A percentile compares a stretch with the other conserved stretches of the same genome.
These are phyloP conservation scores for Fusarium staphyleae DNA, from an alignment of 2,329 filamentous ascomycete genomes.

Conservation along the genomic window DNA sequence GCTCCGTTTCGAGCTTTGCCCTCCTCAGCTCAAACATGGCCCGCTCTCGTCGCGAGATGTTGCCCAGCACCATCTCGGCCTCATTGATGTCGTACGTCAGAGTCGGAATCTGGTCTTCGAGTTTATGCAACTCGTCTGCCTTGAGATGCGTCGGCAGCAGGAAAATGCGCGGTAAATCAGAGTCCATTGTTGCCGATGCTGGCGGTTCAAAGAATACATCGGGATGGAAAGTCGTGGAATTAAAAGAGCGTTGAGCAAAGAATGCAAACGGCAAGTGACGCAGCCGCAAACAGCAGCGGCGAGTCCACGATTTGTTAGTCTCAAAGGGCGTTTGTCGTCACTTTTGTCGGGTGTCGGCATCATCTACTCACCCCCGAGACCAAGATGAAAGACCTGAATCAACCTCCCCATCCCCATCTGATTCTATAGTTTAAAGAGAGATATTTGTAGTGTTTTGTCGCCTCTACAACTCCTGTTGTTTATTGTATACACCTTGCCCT, in stretches of 20 bases:
- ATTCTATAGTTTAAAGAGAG: no score
- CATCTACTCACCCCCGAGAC: no score
- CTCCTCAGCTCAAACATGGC: slow-evolving; percentile 80
- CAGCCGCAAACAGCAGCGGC: no score
- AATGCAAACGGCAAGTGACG: neutral
- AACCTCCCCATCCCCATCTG: no score
- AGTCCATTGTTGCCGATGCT: slow-evolving; percentile 29
- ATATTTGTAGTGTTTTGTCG: neutral
- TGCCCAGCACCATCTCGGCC: slow-evolving; percentile 77
- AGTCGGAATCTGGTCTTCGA: slow-evolving; percentile 70
- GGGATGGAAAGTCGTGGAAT: neutral
- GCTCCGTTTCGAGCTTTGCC: slow-evolving; percentile 66
- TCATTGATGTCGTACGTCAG: slow-evolving; percentile 76
- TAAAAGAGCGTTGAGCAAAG: neutral
- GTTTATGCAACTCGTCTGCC: slow-evolving; percentile 64
- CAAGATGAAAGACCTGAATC: no score
- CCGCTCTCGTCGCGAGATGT: slow-evolving; percentile 71
- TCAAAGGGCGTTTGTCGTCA: neutral
- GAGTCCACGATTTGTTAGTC: no score
- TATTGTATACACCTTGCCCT: neutral
- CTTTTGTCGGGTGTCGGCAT: neutral
- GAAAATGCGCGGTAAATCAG: slow-evolving; percentile 68
- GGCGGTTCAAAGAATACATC: neutral
- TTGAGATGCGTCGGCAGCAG: slow-evolving; percentile 75
- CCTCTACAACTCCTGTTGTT: neutral